Base-by-base conservation (phyloP, 495 filamentous ascomycete species). In the Xylaria acuta region DNA sequence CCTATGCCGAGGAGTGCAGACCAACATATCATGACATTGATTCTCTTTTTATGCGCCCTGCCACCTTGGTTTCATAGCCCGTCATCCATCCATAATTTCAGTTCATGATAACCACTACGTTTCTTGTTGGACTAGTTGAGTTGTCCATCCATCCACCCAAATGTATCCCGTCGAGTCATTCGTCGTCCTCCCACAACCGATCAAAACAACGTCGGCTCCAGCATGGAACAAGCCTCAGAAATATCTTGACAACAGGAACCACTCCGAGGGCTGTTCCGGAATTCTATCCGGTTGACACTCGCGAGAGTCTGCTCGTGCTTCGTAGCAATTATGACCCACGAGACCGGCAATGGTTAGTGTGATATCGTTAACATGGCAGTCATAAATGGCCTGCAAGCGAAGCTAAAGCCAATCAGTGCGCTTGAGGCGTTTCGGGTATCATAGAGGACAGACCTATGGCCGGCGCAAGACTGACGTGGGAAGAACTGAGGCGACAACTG, bases 1-100 rank as follows among this genome's bases (percentile, higher is more conserved):
- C 22, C 49, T 36, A 3, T 56, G 5, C 49, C 65, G 30, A 25
- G 18, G 47, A 54, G 47, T 67, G 27, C 47, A 41, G 45, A 38
- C 49, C n/a, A 41, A 66, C 20, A 47, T 54, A 51, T 43, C 49
- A 54, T 69, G 30, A 32, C 25, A 8, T n/a, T 45, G 56, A 40
- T 38, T 38, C 58, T 38, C 27, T 6, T 70, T 59, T 70, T 51
- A 9, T 62, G 38, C 49, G 34, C 53, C 53, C 53, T 36, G 34
- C 43, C 43, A 3, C n/a, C 38, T 16, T 34, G 7, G 2, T 69
- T 36, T 63, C 67, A 25, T 25, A 32, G 22, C 20, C 36, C 38
- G 30, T 43, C 32, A 14, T 64, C 34, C 43, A 70, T 32, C 54
- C 56, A 47, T 63, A 32, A 30, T 36, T 38, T 60, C 18, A 25